Conservation (phyloP, 768 basidiomycete genomes). For the Agrocybe pediades region DNA sequence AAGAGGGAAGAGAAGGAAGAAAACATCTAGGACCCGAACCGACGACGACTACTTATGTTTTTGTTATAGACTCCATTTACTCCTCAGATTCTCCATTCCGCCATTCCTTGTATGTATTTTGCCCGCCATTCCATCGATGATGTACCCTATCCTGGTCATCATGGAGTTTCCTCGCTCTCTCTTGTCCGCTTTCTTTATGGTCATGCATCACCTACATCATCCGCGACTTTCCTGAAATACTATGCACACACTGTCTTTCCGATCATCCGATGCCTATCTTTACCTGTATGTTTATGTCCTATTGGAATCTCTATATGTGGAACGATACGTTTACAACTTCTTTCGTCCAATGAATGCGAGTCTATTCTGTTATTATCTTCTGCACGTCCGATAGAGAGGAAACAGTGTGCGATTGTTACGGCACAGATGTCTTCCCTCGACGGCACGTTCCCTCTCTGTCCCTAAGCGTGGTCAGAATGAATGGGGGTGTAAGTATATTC, state of each 20-base stretch:
- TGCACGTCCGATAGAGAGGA: neutral
- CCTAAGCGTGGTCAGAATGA: neutral
- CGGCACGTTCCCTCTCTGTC: neutral
- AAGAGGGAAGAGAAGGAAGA: conserved; percentile 6
- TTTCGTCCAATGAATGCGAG: neutral
- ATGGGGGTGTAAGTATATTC: neutral
- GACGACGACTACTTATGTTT: conserved; percentile 12
- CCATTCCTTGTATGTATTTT: conserved; percentile 8
- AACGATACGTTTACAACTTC: conserved; percentile 10
- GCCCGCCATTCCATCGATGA: conserved; percentile 17
- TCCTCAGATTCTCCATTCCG: neutral
- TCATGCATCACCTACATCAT: conserved; percentile 1
- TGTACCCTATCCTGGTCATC: conserved; percentile 15
- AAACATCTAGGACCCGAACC: conserved; percentile 4
- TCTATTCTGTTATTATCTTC: neutral
- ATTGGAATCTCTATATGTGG: conserved; percentile 14
- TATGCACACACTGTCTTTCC: conserved; percentile 5
- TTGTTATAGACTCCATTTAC: conserved; percentile 15
- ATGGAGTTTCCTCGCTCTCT: conserved; percentile 10
- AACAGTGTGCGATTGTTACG: neutral
- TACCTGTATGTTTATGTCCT: conserved; percentile 9
- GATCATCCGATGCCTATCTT: conserved; percentile 14
- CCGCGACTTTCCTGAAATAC: conserved; percentile 2
- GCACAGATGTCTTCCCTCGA: neutral
- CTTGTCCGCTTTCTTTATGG: conserved; percentile 7